phyloP scores from a whole-genome alignment of 176 grass and related monocot genomes.

The Triticum timopheevii region DNA sequence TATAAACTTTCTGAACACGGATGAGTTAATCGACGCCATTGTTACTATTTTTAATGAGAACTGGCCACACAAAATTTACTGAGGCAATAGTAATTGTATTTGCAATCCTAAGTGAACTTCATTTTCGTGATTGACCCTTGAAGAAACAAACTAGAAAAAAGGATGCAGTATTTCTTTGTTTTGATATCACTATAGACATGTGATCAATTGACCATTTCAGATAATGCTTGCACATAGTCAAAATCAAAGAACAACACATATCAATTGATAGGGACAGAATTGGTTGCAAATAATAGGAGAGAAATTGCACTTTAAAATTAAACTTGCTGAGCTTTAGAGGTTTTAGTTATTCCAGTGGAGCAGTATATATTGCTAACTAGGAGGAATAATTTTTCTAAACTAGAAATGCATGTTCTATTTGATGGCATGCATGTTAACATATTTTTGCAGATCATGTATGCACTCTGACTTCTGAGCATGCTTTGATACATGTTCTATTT shows the following conservation, averaged over 20 bases:
- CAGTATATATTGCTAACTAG: not conserved
- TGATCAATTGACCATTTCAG: constrained; percentile 30
- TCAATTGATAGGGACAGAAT: constrained; percentile 3
- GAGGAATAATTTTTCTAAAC: not conserved
- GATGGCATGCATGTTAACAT: not conserved
- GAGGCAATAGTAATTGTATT: not conserved
- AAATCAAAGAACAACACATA: constrained; percentile 14
- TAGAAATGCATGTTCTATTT: not conserved
- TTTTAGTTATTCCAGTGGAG: not conserved
- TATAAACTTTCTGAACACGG: not conserved
- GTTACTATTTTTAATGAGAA: not conserved
- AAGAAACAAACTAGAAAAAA: not conserved
- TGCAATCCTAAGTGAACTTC: not conserved
- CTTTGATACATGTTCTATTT: too few species aligned
- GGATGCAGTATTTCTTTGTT: not conserved
- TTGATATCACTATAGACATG: constrained; percentile 22
- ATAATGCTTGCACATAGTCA: not conserved
- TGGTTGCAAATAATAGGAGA: not conserved
- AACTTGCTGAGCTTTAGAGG: not conserved
- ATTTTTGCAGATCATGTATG: constrained; percentile 1
- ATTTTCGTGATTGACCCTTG: not conserved
- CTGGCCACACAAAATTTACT: not conserved
- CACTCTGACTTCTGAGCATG: not conserved
- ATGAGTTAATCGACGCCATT: not conserved
- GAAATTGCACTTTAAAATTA: not conserved